Evolutionary conservation across 2,329 filamentous ascomycete species (phyloP).

Genomic region (Hypoxylon sp.): DNA sequence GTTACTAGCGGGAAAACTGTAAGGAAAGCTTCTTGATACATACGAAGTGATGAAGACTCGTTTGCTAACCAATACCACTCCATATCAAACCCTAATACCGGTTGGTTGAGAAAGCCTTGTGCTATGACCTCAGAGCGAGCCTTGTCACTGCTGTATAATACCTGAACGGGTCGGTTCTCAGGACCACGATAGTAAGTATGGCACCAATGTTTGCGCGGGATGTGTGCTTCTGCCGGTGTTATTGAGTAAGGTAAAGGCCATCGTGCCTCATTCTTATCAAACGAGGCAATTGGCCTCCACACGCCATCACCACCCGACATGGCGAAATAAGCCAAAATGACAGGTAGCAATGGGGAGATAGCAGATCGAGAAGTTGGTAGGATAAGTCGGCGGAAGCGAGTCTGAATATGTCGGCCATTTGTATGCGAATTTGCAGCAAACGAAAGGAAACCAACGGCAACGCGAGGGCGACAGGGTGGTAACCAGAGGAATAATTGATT

Average conservation of each 20-base stretch:
- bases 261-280: slow-evolving; percentile 27
- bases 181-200: slow-evolving; percentile 33
- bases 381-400: no score
- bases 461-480: no score
- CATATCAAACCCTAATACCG: slow-evolving; percentile 44
- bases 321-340: no score
- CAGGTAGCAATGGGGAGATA: no score
- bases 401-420: no score
- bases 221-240: neutral
- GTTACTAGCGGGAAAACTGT: no score
- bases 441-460: no score
- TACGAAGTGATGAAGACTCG: slow-evolving; percentile 10
- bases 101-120: slow-evolving; percentile 34
- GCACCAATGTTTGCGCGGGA: slow-evolving; percentile 26
- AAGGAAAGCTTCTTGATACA: neutral
- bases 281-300: slow-evolving; percentile 1
- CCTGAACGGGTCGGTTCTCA: slow-evolving; percentile 10
- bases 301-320: slow-evolving; percentile 7
- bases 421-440: no score
- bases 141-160: slow-evolving; percentile 35
- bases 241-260: slow-evolving; percentile 39
- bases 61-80: slow-evolving; percentile 39
- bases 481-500: no score
- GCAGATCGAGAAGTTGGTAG: no score
- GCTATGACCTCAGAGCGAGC: slow-evolving; percentile 37